Evolutionary conservation across 2,329 filamentous ascomycete genomes (phyloP), one percentile per base, ranked within the genome.

Genomic region (Paecilomyces fulvus): DNA sequence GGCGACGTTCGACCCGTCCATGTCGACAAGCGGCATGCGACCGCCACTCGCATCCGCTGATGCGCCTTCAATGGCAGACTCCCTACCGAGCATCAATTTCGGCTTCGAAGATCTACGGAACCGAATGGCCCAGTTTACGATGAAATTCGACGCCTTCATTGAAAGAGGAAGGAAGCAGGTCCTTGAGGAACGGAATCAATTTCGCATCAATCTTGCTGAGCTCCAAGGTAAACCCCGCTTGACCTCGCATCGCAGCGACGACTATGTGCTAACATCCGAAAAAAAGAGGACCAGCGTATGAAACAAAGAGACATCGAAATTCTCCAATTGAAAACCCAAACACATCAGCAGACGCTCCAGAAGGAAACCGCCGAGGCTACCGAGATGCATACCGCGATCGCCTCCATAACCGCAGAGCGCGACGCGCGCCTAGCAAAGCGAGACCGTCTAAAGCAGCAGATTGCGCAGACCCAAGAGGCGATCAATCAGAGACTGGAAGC

Each of bases 81-180:
- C 80, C 51, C 83, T 99, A 8, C 94, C 94, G 33, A 89, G 82
- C 70, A 89, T 95, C 73, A 91, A 96, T 74, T 97, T 99, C 72
- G 91, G 91, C 57, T 97, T 97, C 73, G 92, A 97, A 65, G 90
- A 96, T 64, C 76, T 99, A 69, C 92, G 92, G 74, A 90, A 92
- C 67, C 89, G 91, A 74, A 97, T 99, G 94, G 83, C 87, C 55
- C 90, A 89, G 61, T 99, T 99, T 71, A 96, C 89, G 0, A 82
- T 84, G 8, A 88, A 85, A 64, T 99, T 99, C 65, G 94, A 99
- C 70, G 85, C 86, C 0, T 97, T 96, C 65, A 96, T 99, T 61
- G 92, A 96, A 68, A 86, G 89, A 61, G 91, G 92, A 0, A 83
- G 92, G 52, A 95, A 95, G 73, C 84, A 89, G 54, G 90, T 97